Conservation (phyloP, 2,329 filamentous ascomycete genomes). For the Nigrospora oryzae region DNA sequence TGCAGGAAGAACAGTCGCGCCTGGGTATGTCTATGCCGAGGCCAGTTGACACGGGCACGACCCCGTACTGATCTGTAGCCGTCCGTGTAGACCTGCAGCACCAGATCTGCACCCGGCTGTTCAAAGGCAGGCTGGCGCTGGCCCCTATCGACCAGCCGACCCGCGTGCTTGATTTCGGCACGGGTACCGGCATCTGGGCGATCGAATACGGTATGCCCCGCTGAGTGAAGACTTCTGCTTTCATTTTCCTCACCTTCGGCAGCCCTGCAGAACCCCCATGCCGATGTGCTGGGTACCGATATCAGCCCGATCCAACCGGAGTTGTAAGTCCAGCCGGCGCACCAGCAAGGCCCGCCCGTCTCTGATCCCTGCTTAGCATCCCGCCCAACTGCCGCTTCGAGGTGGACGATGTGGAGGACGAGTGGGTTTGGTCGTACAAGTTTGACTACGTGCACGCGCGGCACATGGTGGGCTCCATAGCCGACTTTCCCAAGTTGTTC, state of each 20-base stretch:
- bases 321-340: constrained; percentile 2
- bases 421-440: constrained; percentile 10
- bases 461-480: constrained; percentile 10
- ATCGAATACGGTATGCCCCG: constrained; percentile 10
- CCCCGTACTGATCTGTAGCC: neutral
- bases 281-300: constrained; percentile 14
- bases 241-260: neutral
- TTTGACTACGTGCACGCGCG: constrained; percentile 15
- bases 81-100: constrained; percentile 7
- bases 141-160: constrained; percentile 9
- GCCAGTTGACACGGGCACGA: neutral
- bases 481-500: constrained; percentile 8
- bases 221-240: too few relatives aligned
- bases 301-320: constrained; percentile 15
- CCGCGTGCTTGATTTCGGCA: constrained; percentile 17
- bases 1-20: constrained; percentile 1
- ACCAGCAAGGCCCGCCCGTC: neutral
- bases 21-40: neutral
- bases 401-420: constrained; percentile 14
- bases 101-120: constrained; percentile 6
- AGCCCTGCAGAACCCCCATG: constrained; percentile 10
- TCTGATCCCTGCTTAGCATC: constrained; percentile 8
- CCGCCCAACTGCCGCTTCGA: constrained; percentile 15
- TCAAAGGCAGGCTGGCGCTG: constrained; percentile 7
- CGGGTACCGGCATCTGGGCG: constrained; percentile 6